phyloP scores from a whole-genome alignment of 805 yeast genomes.

The Candida ovalis region DNA sequence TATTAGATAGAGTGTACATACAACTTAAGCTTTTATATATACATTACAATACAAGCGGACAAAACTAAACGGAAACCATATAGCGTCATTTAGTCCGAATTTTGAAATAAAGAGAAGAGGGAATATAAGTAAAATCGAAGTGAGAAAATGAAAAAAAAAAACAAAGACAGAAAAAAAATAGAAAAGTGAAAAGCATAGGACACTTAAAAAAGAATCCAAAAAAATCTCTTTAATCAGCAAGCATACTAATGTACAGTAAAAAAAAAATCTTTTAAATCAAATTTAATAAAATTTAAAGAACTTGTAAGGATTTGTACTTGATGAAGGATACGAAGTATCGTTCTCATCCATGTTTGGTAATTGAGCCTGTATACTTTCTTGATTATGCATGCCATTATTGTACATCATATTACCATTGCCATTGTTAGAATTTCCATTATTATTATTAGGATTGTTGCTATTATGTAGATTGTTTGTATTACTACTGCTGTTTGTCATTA shows the following conservation, averaged over 20 bases:
- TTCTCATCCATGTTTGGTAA: constrained; percentile 10
- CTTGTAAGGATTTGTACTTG: constrained; percentile 10
- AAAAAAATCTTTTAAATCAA: background rate
- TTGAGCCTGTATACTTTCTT: background rate
- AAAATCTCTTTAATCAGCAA: too few species aligned
- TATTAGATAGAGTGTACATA: background rate
- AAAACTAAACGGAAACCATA: background rate
- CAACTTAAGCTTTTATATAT: background rate
- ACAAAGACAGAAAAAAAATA: background rate
- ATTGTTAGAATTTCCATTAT: background rate
- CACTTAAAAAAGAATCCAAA: too few species aligned
- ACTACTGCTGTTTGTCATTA: background rate
- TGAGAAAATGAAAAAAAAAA: too few species aligned
- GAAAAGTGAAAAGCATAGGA: background rate
- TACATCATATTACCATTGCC: background rate
- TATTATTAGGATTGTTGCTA: too few species aligned
- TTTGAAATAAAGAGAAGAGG: too few species aligned
- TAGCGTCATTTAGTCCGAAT: too few species aligned
- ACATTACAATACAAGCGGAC: background rate
- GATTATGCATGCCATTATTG: background rate
- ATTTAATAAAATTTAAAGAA: constrained; percentile 10
- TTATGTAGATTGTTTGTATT: too few species aligned
- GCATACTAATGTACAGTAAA: background rate
- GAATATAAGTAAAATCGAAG: background rate
- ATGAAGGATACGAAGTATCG: constrained; percentile 9